A percentile compares a stretch with the other conserved stretches of the same genome.
Conservation (phyloP, 169 alveolate genomes). For the Eimeria sp. region DNA sequence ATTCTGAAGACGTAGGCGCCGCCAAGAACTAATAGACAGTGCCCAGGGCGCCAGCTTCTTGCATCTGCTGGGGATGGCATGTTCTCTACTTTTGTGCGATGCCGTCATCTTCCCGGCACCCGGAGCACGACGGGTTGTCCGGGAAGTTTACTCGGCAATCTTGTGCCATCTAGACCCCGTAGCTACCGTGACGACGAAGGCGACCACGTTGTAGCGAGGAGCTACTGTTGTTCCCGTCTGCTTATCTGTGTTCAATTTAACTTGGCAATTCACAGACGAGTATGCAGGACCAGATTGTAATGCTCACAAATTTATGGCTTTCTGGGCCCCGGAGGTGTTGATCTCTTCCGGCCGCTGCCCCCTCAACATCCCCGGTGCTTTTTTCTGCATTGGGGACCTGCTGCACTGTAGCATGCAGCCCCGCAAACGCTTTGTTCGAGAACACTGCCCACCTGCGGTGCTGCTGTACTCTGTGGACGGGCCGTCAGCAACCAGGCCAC, state of each 20-base stretch:
- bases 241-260: too few relatives aligned
- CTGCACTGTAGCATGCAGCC: neutral
- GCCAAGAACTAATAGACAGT: neutral
- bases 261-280: neutral
- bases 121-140: too few relatives aligned
- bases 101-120: neutral
- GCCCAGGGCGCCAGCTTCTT: neutral
- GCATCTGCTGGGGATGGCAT: neutral
- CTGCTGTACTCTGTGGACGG: neutral
- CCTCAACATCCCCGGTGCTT: neutral
- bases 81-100: neutral
- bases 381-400: neutral
- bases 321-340: neutral
- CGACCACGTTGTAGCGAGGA: neutral
- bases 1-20: conserved; percentile 22
- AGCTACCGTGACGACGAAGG: neutral
- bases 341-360: neutral
- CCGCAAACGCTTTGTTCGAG: neutral
- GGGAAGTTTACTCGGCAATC: neutral
- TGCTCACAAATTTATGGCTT: neutral
- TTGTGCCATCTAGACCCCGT: neutral
- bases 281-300: neutral
- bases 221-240: neutral
- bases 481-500: neutral
- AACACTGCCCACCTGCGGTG: neutral